A percentile compares a stretch with the other conserved stretches of the same genome.
These are phyloP conservation scores for Leishmania braziliensis DNA, from an alignment of 208 protist genomes.

Conservation along the genomic window DNA sequence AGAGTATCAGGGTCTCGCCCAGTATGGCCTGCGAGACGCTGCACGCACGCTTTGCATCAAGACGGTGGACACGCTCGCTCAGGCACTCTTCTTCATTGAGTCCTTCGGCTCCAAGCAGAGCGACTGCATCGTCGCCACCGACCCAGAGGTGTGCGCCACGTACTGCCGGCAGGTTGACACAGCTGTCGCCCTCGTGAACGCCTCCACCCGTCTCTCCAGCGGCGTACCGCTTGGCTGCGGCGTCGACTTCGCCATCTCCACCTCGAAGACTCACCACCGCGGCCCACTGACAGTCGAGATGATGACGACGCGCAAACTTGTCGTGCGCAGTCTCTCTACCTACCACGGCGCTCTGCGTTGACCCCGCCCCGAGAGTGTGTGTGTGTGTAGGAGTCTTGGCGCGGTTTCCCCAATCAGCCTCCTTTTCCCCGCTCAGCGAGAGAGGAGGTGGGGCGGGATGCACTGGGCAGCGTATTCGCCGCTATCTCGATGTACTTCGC, in stretches of 20 bases:
- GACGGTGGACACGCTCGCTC: constrained; percentile 45
- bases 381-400: not conserved
- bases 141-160: constrained; percentile 35
- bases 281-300: constrained; percentile 50
- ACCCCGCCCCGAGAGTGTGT: not conserved
- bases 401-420: not conserved
- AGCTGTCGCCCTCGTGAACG: constrained; percentile 57
- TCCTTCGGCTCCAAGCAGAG: constrained; percentile 60
- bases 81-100: constrained; percentile 61
- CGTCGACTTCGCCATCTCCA: constrained; percentile 54
- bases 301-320: constrained; percentile 50
- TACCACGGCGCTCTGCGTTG: constrained; percentile 35
- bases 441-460: not conserved
- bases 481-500: not conserved
- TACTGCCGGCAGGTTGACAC: constrained; percentile 51
- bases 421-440: not conserved
- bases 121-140: constrained; percentile 57
- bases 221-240: constrained; percentile 58
- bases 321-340: constrained; percentile 35
- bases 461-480: not conserved
- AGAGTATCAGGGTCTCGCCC: constrained; percentile 49
- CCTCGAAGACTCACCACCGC: constrained; percentile 56
- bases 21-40: constrained; percentile 38
- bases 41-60: constrained; percentile 47
- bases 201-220: constrained; percentile 57